Base-by-base conservation (phyloP, 2,329 filamentous ascomycete genomes). In the Penicillium sp. region DNA sequence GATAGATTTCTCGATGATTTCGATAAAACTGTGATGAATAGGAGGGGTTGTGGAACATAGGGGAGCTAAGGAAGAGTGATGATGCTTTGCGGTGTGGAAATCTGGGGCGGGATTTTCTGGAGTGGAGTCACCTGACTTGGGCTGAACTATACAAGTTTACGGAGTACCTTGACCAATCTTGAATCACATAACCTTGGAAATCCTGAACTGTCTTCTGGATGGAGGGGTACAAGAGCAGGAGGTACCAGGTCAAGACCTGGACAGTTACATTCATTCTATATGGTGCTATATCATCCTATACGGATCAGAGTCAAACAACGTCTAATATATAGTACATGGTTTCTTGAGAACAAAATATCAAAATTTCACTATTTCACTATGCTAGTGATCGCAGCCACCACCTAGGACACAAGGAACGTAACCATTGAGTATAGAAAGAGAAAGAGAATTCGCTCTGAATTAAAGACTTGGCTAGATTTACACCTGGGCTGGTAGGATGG, bases 401-500 rank as follows among this genome's bases (percentile, higher is more conserved):
- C 9, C 16, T 19, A 39, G 35, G 7, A 39, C 7, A 3, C 11
- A 10, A 42, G 14, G 7, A 29, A 26, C 8, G 14, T n/a, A n/a
- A 27, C 39, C n/a, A 24, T 11, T 22, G 21, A 42, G n/a, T 6
- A 24, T n/a, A 35, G 31, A 44, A 31, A n/a, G 16, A 39, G 9
- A 26, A 52, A 22, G 24, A n/a, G 26, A 29, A 24, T 50, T 29
- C 6, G n/a, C 19, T 29, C 26, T 49, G n/a, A 16, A n/a, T 50
- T 26, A 16, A 27, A 29, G 35, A 29, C 43, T 44, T 31, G 14
- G 37, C 48, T 58, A 58, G 44, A 58, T 55, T 55, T 58, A 58
- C 56, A 58, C 31, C 33, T 47, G 21, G n/a, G 26, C 11, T 39
- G n/a, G 16, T 13, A 11, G 19, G n/a, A 35, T 9, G 26, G 13